Evolutionary conservation across 495 filamentous ascomycete species (phyloP).

Genomic region (Penicillium paradoxum): DNA sequence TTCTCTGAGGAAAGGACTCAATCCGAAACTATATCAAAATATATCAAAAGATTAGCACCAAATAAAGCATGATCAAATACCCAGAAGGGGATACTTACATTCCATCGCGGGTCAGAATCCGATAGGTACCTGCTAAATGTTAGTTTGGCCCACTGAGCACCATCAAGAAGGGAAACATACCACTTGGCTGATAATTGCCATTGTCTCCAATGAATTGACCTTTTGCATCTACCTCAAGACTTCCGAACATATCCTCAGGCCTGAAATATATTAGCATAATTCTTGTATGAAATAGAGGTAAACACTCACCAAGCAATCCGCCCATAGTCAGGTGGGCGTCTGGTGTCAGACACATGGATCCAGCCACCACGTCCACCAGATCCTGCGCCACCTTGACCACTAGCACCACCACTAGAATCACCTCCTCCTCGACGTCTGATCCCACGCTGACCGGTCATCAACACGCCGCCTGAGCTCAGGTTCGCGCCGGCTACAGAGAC

Average conservation of each 20-base stretch:
- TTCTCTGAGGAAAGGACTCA: constrained; percentile 53
- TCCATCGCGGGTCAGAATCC: constrained; percentile 55
- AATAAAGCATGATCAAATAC: not conserved
- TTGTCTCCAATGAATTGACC: constrained; percentile 63
- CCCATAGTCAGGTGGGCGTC: constrained; percentile 85
- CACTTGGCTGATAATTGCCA: constrained; percentile 56
- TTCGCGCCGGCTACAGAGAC: constrained; percentile 71
- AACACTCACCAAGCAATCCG: constrained; percentile 64
- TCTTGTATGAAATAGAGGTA: not conserved
- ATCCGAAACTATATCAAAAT: constrained; percentile 41
- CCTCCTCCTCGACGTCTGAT: constrained; percentile 37
- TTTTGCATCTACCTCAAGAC: constrained; percentile 72
- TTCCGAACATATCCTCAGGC: constrained; percentile 91
- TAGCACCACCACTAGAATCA: constrained; percentile 70
- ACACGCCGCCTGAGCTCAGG: constrained; percentile 59
- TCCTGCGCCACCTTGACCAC: constrained; percentile 75
- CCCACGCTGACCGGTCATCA: constrained; percentile 47
- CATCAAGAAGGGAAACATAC: constrained; percentile 28
- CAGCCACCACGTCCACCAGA: constrained; percentile 80
- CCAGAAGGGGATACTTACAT: constrained; percentile 42
- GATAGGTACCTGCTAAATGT: constrained; percentile 41
- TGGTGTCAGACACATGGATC: constrained; percentile 78
- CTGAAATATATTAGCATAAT: constrained; percentile 25
- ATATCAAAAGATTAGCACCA: constrained; percentile 15
- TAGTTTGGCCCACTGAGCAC: constrained; percentile 2